Base-by-base conservation (phyloP, 1,284 basidiomycete genomes). In the Puccinia coronata region DNA sequence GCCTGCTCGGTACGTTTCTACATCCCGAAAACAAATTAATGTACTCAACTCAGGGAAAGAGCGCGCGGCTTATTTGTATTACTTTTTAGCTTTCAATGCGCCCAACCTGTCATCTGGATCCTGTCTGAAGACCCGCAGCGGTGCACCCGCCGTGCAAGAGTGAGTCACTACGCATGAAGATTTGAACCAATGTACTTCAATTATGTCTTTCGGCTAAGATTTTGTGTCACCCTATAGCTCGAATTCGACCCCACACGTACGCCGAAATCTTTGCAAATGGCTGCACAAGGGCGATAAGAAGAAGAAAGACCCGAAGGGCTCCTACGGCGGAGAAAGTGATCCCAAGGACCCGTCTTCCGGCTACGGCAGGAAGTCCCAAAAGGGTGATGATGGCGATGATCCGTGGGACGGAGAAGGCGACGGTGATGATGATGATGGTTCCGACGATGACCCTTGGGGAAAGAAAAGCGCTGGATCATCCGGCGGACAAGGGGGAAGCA, bases 241-340 rank as follows among this genome's bases (percentile, higher is more conserved):
- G 20, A 61, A 18, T 34, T 23, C 61, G 41, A 63, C 16, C 31
- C 20, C 9, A 12, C 67, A 47, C 47, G 49, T 34, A 12, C 67
- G 67, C 23, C 67, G 67, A 49, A 70, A 70, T 31, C 67, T 70
- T 39, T 70, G 67, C 43, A 49, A 70, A 43, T 70, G 67, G 67
- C 25, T 47, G 3, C 67, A 70, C 43, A 51, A 70, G 43, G 47
- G 28, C 9, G 67, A 49, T 12, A 70, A 70, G 18, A 70, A 70
- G 67, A 25, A 70, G 5, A 12, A 34, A 16, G 43, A 49, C 34
- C 14, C n/a, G 11, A 49, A 70, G 67, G 67, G 25, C 4, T 63
- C 59, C 28, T 63, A 63, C 59, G 16, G 6, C 28, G 34, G 34
- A 8, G 23, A 31, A 28, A 47, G 31, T 12, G 67, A 70, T 18